Base-by-base conservation (phyloP, 768 basidiomycete genomes). In the Pulveroboletus frians region DNA sequence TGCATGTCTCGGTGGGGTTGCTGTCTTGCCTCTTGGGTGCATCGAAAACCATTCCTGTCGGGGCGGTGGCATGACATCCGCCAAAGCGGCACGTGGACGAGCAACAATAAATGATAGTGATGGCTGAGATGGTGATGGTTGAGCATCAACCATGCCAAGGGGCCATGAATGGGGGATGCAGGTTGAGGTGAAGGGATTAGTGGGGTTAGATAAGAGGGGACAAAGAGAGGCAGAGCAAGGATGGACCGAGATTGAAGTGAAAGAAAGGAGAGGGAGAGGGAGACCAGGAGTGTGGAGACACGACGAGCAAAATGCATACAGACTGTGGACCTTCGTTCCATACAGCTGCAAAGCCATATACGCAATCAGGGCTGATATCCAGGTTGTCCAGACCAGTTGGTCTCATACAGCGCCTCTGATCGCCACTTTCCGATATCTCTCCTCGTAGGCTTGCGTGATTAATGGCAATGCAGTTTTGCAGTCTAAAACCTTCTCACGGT, bases 341-440 rank as follows among this genome's bases (percentile, higher is more conserved):
- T 27, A 20, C 49, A 51, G 49, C 48, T 43, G 52, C 46, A 30
- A 36, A 35, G 36, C 50, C 50, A 36, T 46, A 27, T 17, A 36
- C 21, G 27, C 30, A 26, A 32, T 34, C 46, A 47, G 34, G 47
- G 31, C 45, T 26, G 18, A 39, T 20, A 45, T 52, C 53, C 48
- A 32, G 40, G 38, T 39, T 36, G 40, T 50, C 49, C 49, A 17
- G 32, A 43, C 36, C 8, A 18, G 29, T 50, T 21, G 37, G 37
- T 46, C 39, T 65, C 74, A 93, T 70, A 95, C 87, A 64, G 93
- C 92, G 58, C 95, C 95, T 74, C 83, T 93, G 69, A 98, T 91
- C 61, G 81, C 82, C 51, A 96, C 83, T 66, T 85, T 90, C 56
- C 85, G 78, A 66, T 91, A 92, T 69, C 85, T 92, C 59, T 83